Evolutionary conservation across 331 rosid genomes (phyloP).

Genomic region (Pyracantha coccinea): DNA sequence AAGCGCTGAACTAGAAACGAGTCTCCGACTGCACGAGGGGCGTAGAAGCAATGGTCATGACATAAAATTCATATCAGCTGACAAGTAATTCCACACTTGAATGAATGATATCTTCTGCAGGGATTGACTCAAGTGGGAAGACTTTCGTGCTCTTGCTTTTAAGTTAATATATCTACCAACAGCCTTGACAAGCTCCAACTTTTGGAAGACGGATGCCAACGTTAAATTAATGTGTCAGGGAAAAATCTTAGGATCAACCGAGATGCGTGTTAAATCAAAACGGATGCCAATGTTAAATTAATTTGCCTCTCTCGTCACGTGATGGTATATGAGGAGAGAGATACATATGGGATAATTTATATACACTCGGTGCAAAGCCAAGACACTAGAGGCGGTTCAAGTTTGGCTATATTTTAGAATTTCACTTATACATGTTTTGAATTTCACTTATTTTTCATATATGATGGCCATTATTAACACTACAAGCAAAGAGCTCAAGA

Average conservation of each 20-base stretch:
- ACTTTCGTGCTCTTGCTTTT: neutral
- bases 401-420: too few species aligned
- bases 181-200: neutral
- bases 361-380: too few species aligned
- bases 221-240: neutral
- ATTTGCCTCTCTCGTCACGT: neutral
- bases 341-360: too few species aligned
- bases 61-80: neutral
- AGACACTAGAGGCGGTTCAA: too few species aligned
- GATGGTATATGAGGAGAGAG: too few species aligned
- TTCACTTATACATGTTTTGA: too few species aligned
- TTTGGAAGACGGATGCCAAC: neutral
- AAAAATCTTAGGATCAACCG: neutral
- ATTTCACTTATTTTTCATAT: too few species aligned
- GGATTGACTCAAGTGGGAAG: neutral
- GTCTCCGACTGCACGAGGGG: conserved; percentile 16
- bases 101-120: neutral
- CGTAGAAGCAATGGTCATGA: neutral
- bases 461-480: too few species aligned
- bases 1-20: conserved; percentile 16
- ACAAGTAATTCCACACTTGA: neutral
- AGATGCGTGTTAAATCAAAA: too few species aligned
- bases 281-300: too few species aligned
- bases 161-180: neutral
- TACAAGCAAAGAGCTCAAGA: too few species aligned